These are phyloP conservation scores for Lactarius quietus DNA, from an alignment of 768 basidiomycete species.

Conservation along the genomic window DNA sequence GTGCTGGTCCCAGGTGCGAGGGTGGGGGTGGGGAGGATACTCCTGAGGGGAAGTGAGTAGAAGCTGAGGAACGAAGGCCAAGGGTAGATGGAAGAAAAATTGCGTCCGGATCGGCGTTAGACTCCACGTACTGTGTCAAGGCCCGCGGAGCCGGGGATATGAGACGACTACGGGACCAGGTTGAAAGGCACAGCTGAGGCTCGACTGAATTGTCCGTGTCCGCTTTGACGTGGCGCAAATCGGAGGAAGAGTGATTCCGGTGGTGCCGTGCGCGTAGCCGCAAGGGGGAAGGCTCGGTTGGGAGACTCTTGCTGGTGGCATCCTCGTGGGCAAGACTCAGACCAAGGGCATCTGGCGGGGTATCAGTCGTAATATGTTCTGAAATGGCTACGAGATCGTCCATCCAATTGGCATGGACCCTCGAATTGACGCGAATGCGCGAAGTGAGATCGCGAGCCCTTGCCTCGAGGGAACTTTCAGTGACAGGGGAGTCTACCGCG, in stretches of 20 bases:
- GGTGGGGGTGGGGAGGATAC: constrained; percentile 18
- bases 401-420: constrained; percentile 55
- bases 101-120: constrained; percentile 47
- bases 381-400: constrained; percentile 58
- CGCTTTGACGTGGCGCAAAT: constrained; percentile 7
- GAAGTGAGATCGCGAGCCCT: constrained; percentile 52
- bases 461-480: constrained; percentile 45
- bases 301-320: constrained; percentile 33
- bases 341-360: constrained; percentile 9
- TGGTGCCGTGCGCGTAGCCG: constrained; percentile 4
- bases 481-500: constrained; percentile 40
- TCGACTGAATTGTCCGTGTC: constrained; percentile 17
- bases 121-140: constrained; percentile 68
- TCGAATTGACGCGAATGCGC: constrained; percentile 45
- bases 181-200: constrained; percentile 50
- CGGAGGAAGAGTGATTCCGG: constrained; percentile 16
- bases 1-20: background rate
- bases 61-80: constrained; percentile 45
- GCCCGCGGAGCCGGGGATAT: constrained; percentile 70
- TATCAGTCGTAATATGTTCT: constrained; percentile 9
- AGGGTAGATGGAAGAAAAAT: constrained; percentile 68
- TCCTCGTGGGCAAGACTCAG: constrained; percentile 15
- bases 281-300: constrained; percentile 24
- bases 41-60: constrained; percentile 25
- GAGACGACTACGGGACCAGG: constrained; percentile 49